These are phyloP conservation scores for Aspergillus bertholletiae DNA, from an alignment of 495 filamentous ascomycete species.

Conservation along the genomic window DNA sequence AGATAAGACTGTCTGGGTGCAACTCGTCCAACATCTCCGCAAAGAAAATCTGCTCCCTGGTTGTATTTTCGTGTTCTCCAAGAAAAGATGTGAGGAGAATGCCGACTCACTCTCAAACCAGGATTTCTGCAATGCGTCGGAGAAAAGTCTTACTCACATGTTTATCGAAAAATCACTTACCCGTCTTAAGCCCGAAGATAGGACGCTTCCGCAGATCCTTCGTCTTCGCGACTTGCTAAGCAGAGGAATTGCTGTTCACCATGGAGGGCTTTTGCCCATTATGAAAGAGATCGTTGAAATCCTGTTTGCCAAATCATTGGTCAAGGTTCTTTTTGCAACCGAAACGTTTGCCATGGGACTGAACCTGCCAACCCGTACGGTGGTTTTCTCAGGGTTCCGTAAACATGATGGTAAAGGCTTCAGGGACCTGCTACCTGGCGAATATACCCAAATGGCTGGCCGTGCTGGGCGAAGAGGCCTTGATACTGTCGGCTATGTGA, in stretches of 20 bases:
- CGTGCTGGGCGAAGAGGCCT: conserved; percentile 90
- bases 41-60: conserved; percentile 83
- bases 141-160: conserved; percentile 97
- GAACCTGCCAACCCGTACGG: conserved; percentile 91
- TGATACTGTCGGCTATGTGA: conserved; percentile 88
- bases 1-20: conserved; percentile 96
- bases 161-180: conserved; percentile 95
- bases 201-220: conserved; percentile 83
- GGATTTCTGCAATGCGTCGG: conserved; percentile 85
- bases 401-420: conserved; percentile 93
- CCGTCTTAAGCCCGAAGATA: conserved; percentile 85
- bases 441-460: conserved; percentile 99
- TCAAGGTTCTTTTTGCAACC: conserved; percentile 95
- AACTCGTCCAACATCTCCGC: conserved; percentile 83
- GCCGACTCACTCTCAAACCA: conserved; percentile 91
- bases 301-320: conserved; percentile 86
- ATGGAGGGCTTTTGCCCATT: conserved; percentile 91
- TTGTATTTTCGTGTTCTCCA: conserved; percentile 98
- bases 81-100: conserved; percentile 95
- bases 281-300: conserved; percentile 99
- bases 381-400: conserved; percentile 94
- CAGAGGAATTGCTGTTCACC: conserved; percentile 92
- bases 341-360: conserved; percentile 99
- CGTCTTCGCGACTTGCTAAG: conserved; percentile 79
- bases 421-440: conserved; percentile 86